A percentile compares a stretch with the other conserved stretches of the same genome.
phyloP scores from a whole-genome alignment of 257 asterid genomes.

The Fraxinus quadrangulata region DNA sequence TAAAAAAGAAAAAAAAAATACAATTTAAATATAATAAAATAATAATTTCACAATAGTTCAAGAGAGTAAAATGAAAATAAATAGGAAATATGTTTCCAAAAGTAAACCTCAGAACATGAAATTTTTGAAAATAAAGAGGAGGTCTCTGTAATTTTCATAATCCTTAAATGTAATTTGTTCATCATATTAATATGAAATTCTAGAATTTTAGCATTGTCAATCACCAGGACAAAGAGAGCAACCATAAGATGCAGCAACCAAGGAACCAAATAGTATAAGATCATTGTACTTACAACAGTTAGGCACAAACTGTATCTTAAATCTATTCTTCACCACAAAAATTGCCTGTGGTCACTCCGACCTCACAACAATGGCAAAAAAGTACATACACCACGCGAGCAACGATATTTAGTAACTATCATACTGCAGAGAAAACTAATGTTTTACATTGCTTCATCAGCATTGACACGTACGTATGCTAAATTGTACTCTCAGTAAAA shows the following conservation, averaged over 20 bases:
- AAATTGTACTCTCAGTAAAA: conserved; percentile 22
- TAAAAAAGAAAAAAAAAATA: no score
- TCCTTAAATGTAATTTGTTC: no score
- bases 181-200: neutral
- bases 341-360: neutral
- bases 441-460: conserved; percentile 19
- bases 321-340: conserved; percentile 21
- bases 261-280: neutral
- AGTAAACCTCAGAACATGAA: no score
- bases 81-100: no score
- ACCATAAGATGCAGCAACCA: neutral
- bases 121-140: no score
- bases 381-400: conserved; percentile 1
- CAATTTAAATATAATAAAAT: no score
- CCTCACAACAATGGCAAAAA: neutral
- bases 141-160: no score
- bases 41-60: no score
- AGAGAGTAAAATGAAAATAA: no score
- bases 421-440: conserved; percentile 11
- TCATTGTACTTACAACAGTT: neutral
- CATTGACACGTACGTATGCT: conserved; percentile 15
- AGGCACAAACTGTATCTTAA: neutral
- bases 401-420: conserved; percentile 4
- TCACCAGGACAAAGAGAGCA: neutral
- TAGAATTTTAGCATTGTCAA: neutral